These are phyloP conservation scores for Dactylellina leptospora DNA, from an alignment of 2,329 filamentous ascomycete species.

Conservation along the genomic window DNA sequence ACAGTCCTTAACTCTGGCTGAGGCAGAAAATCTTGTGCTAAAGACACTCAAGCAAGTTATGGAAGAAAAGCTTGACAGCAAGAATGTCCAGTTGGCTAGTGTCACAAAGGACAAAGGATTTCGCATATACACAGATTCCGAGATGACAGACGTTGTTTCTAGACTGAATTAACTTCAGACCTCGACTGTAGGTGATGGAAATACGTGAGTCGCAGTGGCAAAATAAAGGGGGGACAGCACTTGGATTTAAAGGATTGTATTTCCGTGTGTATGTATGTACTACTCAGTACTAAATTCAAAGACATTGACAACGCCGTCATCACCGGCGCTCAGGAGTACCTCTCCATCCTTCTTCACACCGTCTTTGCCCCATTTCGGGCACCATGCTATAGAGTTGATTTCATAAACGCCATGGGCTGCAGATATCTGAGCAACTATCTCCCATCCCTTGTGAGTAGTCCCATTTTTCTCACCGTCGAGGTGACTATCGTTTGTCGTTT, in stretches of 20 bases:
- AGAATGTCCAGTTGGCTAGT: constrained; percentile 97
- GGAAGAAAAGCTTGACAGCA: constrained; percentile 99
- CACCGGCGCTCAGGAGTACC: constrained; percentile 87
- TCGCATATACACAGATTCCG: constrained; percentile 96
- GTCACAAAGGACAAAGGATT: constrained; percentile 98
- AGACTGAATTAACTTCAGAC: constrained; percentile 66
- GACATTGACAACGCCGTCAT: constrained; percentile 85
- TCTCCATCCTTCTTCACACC: constrained; percentile 70
- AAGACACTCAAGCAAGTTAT: constrained; percentile 99
- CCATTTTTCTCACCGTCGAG: constrained; percentile 57
- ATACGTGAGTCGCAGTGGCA: too few species aligned
- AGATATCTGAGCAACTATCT: constrained; percentile 72
- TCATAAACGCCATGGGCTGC: constrained; percentile 91
- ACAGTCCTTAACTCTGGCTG: constrained; percentile 86
- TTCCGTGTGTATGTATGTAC: neutral
- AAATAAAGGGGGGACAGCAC: neutral
- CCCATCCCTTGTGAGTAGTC: constrained; percentile 67
- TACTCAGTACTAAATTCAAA: constrained; percentile 69
- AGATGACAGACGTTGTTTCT: constrained; percentile 93
- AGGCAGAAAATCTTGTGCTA: constrained; percentile 92
- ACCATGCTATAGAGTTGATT: constrained; percentile 92
- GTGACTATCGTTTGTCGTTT: constrained; percentile 61
- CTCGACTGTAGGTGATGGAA: too few species aligned
- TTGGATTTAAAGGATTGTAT: neutral
- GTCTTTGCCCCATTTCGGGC: constrained; percentile 75